phyloP scores from a whole-genome alignment of 148 eudicot species.

The Rhododendron ovatum region DNA sequence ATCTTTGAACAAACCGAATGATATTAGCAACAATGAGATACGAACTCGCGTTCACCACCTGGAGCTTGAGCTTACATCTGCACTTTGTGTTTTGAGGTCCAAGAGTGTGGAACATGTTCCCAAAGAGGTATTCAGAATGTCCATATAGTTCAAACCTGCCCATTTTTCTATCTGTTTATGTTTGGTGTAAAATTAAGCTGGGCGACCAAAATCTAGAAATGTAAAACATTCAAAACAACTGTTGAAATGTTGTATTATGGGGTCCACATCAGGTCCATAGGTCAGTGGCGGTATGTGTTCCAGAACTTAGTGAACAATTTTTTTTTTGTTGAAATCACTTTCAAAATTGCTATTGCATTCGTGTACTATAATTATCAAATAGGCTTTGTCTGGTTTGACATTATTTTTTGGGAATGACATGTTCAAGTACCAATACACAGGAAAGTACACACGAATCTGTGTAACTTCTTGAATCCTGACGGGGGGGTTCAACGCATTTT shows the following conservation, averaged over 20 bases:
- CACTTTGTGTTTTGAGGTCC: slow-evolving; percentile 54
- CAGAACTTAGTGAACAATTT: background rate
- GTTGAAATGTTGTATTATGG: background rate
- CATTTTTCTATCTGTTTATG: background rate
- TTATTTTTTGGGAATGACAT: background rate
- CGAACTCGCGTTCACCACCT: slow-evolving; percentile 63
- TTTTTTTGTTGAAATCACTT: background rate
- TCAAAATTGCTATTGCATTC: background rate
- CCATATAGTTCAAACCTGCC: background rate
- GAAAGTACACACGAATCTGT: background rate
- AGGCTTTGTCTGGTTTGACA: background rate
- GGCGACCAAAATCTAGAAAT: background rate
- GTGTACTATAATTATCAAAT: background rate
- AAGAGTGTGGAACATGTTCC: slow-evolving; percentile 23
- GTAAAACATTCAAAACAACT: background rate
- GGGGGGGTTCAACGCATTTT: background rate
- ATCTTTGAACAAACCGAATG: slow-evolving; percentile 18
- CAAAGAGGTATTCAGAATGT: slow-evolving; percentile 21
- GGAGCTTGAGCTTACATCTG: slow-evolving; percentile 64
- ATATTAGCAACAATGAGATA: slow-evolving; percentile 28
- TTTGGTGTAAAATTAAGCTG: background rate
- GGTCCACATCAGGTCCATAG: background rate
- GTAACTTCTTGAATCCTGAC: background rate
- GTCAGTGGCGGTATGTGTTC: background rate
- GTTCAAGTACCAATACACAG: background rate